A percentile compares a stretch with the other conserved stretches of the same genome.
phyloP scores from a whole-genome alignment of 2,329 filamentous ascomycete genomes.

The Alternaria ethzedia region DNA sequence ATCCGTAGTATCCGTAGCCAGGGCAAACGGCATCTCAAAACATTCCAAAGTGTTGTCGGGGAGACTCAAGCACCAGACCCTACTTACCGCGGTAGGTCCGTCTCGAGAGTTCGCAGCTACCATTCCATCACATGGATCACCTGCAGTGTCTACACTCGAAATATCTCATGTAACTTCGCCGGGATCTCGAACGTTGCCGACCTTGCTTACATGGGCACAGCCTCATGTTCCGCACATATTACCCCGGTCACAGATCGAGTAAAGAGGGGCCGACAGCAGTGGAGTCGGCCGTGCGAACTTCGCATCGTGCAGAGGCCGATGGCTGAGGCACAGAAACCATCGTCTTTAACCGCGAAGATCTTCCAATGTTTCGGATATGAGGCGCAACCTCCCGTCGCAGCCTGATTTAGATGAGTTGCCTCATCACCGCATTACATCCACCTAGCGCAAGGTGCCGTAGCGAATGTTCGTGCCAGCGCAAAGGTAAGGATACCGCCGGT shows the following conservation, averaged over 20 bases:
- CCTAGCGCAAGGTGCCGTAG: neutral
- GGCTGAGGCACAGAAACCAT: neutral
- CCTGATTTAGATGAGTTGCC: neutral
- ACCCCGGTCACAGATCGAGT: neutral
- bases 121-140: neutral
- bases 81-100: neutral
- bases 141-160: neutral
- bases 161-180: neutral
- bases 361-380: neutral
- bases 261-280: neutral
- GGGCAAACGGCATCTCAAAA: neutral
- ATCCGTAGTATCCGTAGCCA: neutral
- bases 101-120: neutral
- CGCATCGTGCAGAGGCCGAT: neutral
- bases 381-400: neutral
- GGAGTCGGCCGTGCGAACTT: neutral
- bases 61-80: neutral
- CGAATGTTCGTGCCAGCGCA: neutral
- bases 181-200: neutral
- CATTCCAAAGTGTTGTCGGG: neutral
- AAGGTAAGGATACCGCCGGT: slow-evolving; percentile 11
- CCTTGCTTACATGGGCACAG: neutral
- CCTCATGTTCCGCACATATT: neutral
- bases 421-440: neutral
- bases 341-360: neutral